Evolutionary conservation across 1,284 basidiomycete genomes (phyloP).

Genomic region (Boletus hoseneyae): DNA sequence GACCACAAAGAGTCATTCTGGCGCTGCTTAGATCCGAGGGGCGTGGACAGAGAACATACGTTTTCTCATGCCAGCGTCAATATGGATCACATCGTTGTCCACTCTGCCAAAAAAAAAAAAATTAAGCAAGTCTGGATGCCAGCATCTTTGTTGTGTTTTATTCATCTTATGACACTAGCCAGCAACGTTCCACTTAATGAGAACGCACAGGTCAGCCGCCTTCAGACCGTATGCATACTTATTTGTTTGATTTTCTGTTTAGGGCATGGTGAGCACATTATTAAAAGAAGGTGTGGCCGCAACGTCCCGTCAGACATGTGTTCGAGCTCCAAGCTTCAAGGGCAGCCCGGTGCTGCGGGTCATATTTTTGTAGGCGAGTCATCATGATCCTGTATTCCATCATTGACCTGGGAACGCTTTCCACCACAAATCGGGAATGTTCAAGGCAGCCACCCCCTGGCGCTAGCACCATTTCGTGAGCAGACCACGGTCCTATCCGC

Average conservation of each 20-base stretch:
- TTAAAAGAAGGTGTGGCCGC: too few relatives aligned
- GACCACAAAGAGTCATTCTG: neutral
- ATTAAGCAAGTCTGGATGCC: too few relatives aligned
- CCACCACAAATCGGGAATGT: neutral
- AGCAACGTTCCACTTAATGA: too few relatives aligned
- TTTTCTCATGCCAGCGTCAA: slow-evolving; percentile 12
- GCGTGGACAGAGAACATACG: neutral
- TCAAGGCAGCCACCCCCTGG: neutral
- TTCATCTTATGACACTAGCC: neutral
- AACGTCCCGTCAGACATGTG: neutral
- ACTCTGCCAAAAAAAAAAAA: too few relatives aligned
- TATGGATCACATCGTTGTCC: too few relatives aligned
- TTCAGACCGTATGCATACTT: neutral
- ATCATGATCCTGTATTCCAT: too few relatives aligned
- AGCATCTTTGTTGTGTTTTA: neutral
- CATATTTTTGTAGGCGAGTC: too few relatives aligned
- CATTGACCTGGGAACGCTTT: neutral
- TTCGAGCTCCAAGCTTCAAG: too few relatives aligned
- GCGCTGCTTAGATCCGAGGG: slow-evolving; percentile 11
- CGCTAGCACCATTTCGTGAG: neutral
- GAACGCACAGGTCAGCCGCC: neutral
- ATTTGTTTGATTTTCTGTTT: neutral
- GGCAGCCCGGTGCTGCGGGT: too few relatives aligned
- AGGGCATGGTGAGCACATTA: neutral
- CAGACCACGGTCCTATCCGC: neutral